phyloP scores from a whole-genome alignment of 2,329 filamentous ascomycete species.

The Colletotrichum gigasporum region DNA sequence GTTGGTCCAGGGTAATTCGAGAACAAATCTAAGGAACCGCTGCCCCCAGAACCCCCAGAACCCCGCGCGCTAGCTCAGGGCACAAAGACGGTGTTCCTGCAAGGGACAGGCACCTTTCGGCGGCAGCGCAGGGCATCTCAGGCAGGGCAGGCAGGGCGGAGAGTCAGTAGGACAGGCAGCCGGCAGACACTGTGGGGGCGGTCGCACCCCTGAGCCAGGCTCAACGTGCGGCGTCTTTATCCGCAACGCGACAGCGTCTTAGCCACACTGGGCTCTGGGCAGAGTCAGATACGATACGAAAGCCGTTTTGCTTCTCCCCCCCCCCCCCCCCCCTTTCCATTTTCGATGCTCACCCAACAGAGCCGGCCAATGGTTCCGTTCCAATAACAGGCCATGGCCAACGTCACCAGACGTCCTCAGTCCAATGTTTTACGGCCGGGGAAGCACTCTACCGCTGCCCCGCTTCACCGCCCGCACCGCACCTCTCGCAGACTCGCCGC shows the following conservation, averaged over 20 bases:
- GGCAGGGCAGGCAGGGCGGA: background rate
- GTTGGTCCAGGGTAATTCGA: background rate
- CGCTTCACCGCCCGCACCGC: background rate
- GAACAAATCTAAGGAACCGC: background rate
- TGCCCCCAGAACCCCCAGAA: background rate
- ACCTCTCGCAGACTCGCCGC: too few relatives aligned
- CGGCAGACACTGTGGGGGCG: background rate
- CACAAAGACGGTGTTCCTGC: constrained; percentile 1
- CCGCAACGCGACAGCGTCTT: background rate
- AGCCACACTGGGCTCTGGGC: background rate
- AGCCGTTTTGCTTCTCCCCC: background rate
- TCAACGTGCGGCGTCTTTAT: too few relatives aligned
- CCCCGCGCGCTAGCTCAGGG: background rate
- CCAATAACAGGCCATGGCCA: background rate
- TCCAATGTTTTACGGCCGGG: constrained; percentile 4
- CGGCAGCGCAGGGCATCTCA: background rate
- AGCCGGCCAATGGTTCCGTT: background rate
- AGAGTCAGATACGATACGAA: background rate
- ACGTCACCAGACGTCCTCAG: constrained; percentile 1
- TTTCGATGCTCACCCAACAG: constrained; percentile 2
- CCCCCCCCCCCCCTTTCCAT: too few relatives aligned
- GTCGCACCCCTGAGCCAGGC: background rate
- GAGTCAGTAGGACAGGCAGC: too few relatives aligned
- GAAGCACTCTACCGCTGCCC: background rate
- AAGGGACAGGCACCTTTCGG: constrained; percentile 5